Percentiles rank a stretch among this genome's conserved stretches.
Evolutionary conservation across 768 basidiomycete genomes (phyloP).

Genomic region (Coprinopsis cinerea): DNA sequence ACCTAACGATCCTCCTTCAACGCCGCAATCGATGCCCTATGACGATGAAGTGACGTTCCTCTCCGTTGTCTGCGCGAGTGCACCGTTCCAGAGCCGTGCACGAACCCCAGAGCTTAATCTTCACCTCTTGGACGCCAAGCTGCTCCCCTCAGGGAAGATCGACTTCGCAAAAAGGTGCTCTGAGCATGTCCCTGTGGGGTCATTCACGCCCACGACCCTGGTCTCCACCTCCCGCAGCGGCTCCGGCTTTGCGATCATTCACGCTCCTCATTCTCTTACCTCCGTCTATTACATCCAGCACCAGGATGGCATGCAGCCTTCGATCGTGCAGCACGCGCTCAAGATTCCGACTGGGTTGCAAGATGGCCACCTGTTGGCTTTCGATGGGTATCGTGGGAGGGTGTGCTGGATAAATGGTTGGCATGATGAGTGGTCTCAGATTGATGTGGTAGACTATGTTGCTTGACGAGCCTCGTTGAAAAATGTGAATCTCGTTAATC

Average conservation of each 20-base stretch:
- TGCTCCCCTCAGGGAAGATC: slow-evolving; percentile 11
- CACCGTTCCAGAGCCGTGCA: slow-evolving; percentile 11
- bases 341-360: slow-evolving; percentile 17
- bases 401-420: slow-evolving; percentile 19
- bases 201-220: slow-evolving; percentile 15
- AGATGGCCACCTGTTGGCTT: slow-evolving; percentile 18
- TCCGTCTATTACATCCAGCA: slow-evolving; percentile 18
- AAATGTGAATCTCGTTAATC: no score
- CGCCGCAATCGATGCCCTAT: neutral
- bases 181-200: slow-evolving; percentile 15
- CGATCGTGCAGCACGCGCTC: slow-evolving; percentile 15
- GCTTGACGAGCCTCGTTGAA: no score
- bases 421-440: no score
- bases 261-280: slow-evolving; percentile 17
- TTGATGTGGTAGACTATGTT: slow-evolving; percentile 20
- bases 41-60: slow-evolving; percentile 12
- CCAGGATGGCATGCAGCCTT: slow-evolving; percentile 8
- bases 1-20: slow-evolving; percentile 6
- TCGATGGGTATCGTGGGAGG: slow-evolving; percentile 20
- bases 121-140: slow-evolving; percentile 14
- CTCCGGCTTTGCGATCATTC: slow-evolving; percentile 18
- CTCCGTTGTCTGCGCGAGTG: slow-evolving; percentile 17
- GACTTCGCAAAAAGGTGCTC: slow-evolving; percentile 12
- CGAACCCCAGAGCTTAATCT: slow-evolving; percentile 21
- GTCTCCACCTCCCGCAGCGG: slow-evolving; percentile 13